Conservation (phyloP, 345 rosid genomes). For the Kandelia obovata region DNA sequence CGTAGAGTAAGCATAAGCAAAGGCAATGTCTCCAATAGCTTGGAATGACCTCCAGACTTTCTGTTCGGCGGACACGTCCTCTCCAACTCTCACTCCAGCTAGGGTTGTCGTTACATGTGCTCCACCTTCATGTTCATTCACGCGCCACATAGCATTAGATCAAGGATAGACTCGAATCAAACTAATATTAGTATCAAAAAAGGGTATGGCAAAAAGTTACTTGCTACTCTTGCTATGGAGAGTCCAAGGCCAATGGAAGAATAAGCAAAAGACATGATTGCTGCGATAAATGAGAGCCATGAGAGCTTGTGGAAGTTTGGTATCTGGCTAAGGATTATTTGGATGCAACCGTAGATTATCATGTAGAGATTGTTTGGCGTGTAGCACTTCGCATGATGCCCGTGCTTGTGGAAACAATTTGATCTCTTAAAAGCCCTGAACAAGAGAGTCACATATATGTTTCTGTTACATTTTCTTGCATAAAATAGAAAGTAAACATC, state of each 20-base stretch:
- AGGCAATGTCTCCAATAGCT: conserved; percentile 78
- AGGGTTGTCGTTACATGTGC: conserved; percentile 38
- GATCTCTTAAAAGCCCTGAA: conserved; percentile 73
- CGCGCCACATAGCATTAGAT: too few relatives aligned
- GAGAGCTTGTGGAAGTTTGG: conserved; percentile 83
- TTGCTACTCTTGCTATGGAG: conserved; percentile 55
- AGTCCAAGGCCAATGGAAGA: conserved; percentile 73
- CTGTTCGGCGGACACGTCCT: conserved; percentile 62
- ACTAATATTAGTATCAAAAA: not conserved
- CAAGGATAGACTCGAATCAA: not conserved
- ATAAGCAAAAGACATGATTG: conserved; percentile 83
- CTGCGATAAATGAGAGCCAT: conserved; percentile 79
- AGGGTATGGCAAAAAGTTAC: conserved; percentile 4
- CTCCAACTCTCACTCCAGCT: conserved; percentile 56
- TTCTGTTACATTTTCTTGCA: too few relatives aligned
- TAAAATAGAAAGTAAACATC: too few relatives aligned
- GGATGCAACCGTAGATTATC: conserved; percentile 62
- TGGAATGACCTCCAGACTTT: conserved; percentile 83
- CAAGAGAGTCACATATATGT: too few relatives aligned
- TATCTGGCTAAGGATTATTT: conserved; percentile 74
- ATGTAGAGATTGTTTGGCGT: conserved; percentile 59
- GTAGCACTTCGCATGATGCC: conserved; percentile 51
- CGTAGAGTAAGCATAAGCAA: conserved; percentile 77
- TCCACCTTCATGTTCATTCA: conserved; percentile 24
- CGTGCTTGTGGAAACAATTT: conserved; percentile 70